Evolutionary conservation across 306 rosid genomes (phyloP).

Genomic region (Luffa acutangula): DNA sequence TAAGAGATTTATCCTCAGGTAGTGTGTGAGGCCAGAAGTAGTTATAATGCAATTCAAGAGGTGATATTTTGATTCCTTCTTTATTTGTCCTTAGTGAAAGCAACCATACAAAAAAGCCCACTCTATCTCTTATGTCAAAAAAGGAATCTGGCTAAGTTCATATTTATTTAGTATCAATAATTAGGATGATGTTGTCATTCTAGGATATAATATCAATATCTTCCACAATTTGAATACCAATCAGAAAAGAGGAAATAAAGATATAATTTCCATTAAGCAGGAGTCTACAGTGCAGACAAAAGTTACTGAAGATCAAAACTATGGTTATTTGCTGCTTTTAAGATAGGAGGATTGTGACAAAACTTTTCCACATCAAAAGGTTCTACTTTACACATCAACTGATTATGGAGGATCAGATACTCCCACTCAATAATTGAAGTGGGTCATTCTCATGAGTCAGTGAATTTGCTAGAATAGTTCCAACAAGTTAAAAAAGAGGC

Average conservation of each 20-base stretch:
- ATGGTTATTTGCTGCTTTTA: background rate
- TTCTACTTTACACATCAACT: background rate
- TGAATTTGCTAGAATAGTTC: background rate
- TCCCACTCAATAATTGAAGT: background rate
- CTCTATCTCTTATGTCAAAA: background rate
- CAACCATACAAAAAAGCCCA: conserved; percentile 3
- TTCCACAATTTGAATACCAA: background rate
- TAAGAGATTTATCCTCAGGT: conserved; percentile 4
- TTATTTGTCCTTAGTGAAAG: conserved; percentile 21
- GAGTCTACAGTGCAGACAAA: background rate
- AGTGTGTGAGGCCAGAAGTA: conserved; percentile 15
- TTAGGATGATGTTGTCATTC: background rate
- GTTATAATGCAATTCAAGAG: conserved; percentile 12
- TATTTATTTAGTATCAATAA: background rate
- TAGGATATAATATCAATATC: conserved; percentile 3
- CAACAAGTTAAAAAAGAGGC: background rate
- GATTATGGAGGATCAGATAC: conserved; percentile 1
- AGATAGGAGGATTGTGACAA: background rate
- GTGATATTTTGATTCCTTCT: conserved; percentile 8
- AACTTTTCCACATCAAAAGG: background rate
- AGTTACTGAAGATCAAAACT: background rate
- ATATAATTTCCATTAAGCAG: background rate
- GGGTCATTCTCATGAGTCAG: background rate
- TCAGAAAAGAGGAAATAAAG: background rate
- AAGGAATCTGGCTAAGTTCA: conserved; percentile 4